Percentiles rank a stretch among this genome's conserved stretches.
phyloP scores from a whole-genome alignment of 139 green algal genomes.

The Zygnema cylindricum region DNA sequence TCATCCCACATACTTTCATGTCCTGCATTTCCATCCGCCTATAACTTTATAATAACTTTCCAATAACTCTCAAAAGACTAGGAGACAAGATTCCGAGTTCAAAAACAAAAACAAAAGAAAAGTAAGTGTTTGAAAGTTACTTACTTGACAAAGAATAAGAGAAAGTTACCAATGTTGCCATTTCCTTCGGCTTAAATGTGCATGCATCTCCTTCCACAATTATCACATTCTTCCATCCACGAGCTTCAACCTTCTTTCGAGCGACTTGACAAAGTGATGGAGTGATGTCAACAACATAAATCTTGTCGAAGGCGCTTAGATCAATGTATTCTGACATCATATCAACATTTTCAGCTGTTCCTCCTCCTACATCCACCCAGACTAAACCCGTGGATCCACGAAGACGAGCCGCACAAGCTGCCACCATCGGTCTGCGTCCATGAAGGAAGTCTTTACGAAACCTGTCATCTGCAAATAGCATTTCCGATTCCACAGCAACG shows the following conservation, averaged over 20 bases:
- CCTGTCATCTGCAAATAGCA: constrained; percentile 76
- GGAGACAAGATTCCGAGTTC: too few relatives aligned
- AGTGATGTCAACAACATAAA: constrained; percentile 98
- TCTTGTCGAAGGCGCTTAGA: constrained; percentile 86
- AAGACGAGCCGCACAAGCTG: constrained; percentile 85
- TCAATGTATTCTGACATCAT: constrained; percentile 93
- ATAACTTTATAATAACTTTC: too few relatives aligned
- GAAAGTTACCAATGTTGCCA: constrained; percentile 91
- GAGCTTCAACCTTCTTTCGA: constrained; percentile 76
- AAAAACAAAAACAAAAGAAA: too few relatives aligned
- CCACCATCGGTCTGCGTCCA: constrained; percentile 90
- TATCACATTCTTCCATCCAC: constrained; percentile 92
- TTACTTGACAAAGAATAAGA: constrained; percentile 90
- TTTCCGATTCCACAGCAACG: too few relatives aligned
- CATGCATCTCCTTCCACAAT: constrained; percentile 94
- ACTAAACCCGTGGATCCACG: constrained; percentile 70
- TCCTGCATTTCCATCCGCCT: too few relatives aligned
- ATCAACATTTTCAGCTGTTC: constrained; percentile 92
- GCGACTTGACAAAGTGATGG: constrained; percentile 88
- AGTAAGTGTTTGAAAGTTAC: too few relatives aligned
- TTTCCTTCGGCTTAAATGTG: constrained; percentile 74
- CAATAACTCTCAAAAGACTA: too few relatives aligned
- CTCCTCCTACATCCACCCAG: constrained; percentile 93
- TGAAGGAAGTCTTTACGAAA: constrained; percentile 93
- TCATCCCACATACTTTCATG: too few relatives aligned